A percentile compares a stretch with the other conserved stretches of the same genome.
phyloP scores from a whole-genome alignment of 1,139 yeast species.

The Lodderomyces margitis region DNA sequence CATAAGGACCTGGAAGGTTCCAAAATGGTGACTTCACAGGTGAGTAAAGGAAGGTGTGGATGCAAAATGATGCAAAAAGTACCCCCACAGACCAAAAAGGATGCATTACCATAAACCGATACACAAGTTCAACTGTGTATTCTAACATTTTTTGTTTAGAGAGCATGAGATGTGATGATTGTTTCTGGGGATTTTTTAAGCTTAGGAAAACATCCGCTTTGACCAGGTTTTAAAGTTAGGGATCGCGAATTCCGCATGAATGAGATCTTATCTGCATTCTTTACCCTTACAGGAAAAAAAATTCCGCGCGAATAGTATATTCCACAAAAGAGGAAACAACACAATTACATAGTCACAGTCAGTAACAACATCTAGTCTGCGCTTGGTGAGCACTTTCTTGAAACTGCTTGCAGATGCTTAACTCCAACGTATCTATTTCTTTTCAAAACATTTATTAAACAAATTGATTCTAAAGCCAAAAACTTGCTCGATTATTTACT shows the following conservation, averaged over 20 bases:
- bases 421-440: too few relatives aligned
- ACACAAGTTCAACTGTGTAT: not conserved
- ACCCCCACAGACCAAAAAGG: not conserved
- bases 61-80: conserved; percentile 6
- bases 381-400: too few relatives aligned
- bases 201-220: too few relatives aligned
- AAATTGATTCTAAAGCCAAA: too few relatives aligned
- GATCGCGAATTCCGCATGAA: not conserved
- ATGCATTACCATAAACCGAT: not conserved
- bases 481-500: too few relatives aligned
- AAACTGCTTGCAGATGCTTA: too few relatives aligned
- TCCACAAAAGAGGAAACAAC: not conserved
- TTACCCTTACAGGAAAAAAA: not conserved
- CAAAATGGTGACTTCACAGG: conserved; percentile 50
- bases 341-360: too few relatives aligned
- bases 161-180: too few relatives aligned
- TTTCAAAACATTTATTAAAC: too few relatives aligned
- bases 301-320: not conserved
- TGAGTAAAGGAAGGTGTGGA: conserved; percentile 43
- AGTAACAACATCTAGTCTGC: too few relatives aligned
- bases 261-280: not conserved
- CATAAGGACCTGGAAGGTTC: conserved; percentile 59
- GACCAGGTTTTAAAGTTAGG: too few relatives aligned
- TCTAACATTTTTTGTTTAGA: conserved; percentile 8
- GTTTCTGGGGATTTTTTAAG: too few relatives aligned